Evolutionary conservation across 305 asterid genomes (phyloP), one percentile per base, ranked within the genome.

Genomic region (Fraxinus ornus): DNA sequence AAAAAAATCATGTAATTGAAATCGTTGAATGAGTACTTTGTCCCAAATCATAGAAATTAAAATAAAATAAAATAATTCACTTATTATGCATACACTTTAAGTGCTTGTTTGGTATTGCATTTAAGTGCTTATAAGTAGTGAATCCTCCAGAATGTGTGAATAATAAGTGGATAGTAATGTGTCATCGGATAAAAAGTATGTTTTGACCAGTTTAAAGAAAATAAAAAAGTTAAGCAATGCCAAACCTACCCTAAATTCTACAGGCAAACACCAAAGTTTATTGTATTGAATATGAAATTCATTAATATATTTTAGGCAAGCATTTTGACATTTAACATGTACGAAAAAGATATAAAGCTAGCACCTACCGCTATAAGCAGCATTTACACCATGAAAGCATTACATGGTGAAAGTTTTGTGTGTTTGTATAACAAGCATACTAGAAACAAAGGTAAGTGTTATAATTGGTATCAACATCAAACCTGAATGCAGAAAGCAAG

Each of bases 401-500:
- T 64, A 21, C 72, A 62, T 24, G 33, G 33, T 26, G 17, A 9
- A 64, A 24, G 6, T 22, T 64, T 64, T 64, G 15, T 24, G 35
- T 24, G 33, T 22, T 22, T 9, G 73, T 64, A 64, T 24, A 5
- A 62, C 32, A 64, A 64, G 5, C 33, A 64, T 64, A 64, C 35
- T 9, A n/a, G 35, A 64, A 64, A 64, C 73, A 64, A 64, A 64
- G 15, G 76, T 15, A 70, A 70, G 21, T 32, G 41, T 32, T 30
- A 70, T 32, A 70, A 70, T 32, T 70, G 21, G 44, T 32, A 70
- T 19, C 47, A 83, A 36, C 4, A 26, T 49, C 83, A 72, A 81
- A 95, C 98, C 97, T 95, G 99, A 90, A 94, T 88, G 93, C 93
- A 91, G 90, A 96, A 96, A 35, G 98, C 94, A 33, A 94, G 97